Base-by-base conservation (phyloP, 345 rosid genomes). In the Eucalyptus cladocalyx region DNA sequence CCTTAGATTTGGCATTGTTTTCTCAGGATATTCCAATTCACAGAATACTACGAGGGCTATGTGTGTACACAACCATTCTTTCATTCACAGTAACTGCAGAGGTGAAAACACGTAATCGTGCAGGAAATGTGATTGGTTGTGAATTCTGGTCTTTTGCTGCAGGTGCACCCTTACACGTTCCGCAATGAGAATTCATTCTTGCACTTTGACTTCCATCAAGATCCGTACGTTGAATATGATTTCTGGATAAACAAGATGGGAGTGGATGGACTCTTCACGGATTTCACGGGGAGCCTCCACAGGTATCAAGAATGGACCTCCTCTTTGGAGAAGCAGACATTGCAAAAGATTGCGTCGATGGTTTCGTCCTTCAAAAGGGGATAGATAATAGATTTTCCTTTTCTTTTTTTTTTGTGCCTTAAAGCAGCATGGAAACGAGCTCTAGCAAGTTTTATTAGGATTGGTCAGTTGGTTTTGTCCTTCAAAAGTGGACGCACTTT, bases 261-360 rank as follows among this genome's bases (percentile, higher is more conserved):
- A 72, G 92, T 93, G 21, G 95, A 93, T 87, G 94, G 95, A 14
- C 92, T 93, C 60, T 94, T 94, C 87, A 94, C 94, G 11, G 94
- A 94, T 85, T 94, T 92, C 90, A 93, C 94, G 0, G 93, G 93
- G 24, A 94, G 93, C 90, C 93, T 94, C 40, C 93, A 91, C 50
- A 92, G 86, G 30, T 93, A 85, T 67, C 93, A 88, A 87, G 92
- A 94, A 86, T 88, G 87, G 93, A 60, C 89, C 30, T 89, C 90
- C 80, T 67, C 89, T 37, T 62, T 69, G 23, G 16, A 83, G 54
- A 54, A 47, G 54, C 80, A 32, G 53, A 19, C 45, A n/a, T 58
- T 58, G 65, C 87, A 83, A 49, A 81, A 50, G 86, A 21, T 49
- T 28, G 76, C n/a, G 11, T 58, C 87, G 4, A 58, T 60, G 43